Evolutionary conservation across 169 alveolate species (phyloP), one percentile per base, ranked within the genome.

Genomic region (Plasmodium gonderi): DNA sequence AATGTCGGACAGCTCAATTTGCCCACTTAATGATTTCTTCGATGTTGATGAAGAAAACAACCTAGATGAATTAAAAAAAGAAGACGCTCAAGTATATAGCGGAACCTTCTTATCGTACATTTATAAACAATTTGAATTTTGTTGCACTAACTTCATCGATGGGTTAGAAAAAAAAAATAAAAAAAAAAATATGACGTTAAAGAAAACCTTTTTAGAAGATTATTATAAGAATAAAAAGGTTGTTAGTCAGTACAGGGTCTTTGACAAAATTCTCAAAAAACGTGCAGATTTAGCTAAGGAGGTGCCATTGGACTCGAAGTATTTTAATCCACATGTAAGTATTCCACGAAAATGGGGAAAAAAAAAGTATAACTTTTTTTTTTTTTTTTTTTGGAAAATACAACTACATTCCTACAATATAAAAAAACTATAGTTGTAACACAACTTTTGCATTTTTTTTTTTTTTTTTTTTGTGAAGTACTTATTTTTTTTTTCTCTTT

Each of bases 1-100:
- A 82, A 82, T 82, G 92, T 83, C 92, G 12, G 92, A 83, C 54
- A 72, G 64, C 26, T 83, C 92, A 83, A 72, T 80, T 31, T 83
- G 92, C 76, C 92, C 92, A n/a, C 77, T 83, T 69, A 83, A 83
- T 36, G 82, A 69, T 76, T 83, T 83, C 82, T 83, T 83, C 77
- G 92, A 83, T 60, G 29, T 83, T 31, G 92, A 83, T 68, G 92
- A 83, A 49, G 92, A 83, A 72, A 83, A 83, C 64, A 45, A 83
- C 42, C 64, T 83, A 42, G 92, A 83, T 83, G 92, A 83, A 69
- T 8, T 83, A 69, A 83, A 83, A 36, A 33, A 47, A 23, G 67
- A 72, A 47, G 92, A 83, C 14, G 42, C 81, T 20, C 60, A 83
- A 45, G 9, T 83, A 69, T 83, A 69, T 76, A 60, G 74, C 11